A percentile compares a stretch with the other conserved stretches of the same genome.
Conservation (phyloP, 2,329 filamentous ascomycete genomes). For the Penicillium decumbens region DNA sequence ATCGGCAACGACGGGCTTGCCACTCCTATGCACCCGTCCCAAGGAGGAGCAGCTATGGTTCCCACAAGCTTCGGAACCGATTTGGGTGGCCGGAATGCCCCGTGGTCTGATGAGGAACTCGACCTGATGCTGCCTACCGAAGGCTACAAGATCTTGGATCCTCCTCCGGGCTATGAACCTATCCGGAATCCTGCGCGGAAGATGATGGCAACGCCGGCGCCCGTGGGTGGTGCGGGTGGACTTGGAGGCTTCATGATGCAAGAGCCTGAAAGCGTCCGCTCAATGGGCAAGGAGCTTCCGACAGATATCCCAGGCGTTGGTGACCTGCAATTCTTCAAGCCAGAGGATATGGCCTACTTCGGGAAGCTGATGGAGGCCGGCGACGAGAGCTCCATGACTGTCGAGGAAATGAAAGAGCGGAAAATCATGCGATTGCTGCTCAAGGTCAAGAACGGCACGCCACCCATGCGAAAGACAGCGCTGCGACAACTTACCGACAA, state of each 20-base stretch:
- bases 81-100: constrained; percentile 70
- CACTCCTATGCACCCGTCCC: constrained; percentile 71
- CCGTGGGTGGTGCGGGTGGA: constrained; percentile 55
- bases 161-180: constrained; percentile 87
- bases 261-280: constrained; percentile 76
- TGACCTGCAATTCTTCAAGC: constrained; percentile 96
- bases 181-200: constrained; percentile 72
- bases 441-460: constrained; percentile 99
- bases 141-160: constrained; percentile 86
- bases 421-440: constrained; percentile 97
- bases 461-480: constrained; percentile 97
- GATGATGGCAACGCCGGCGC: constrained; percentile 66
- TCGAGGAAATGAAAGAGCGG: constrained; percentile 93
- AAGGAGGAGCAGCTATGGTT: constrained; percentile 49
- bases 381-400: constrained; percentile 84
- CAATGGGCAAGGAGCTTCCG: constrained; percentile 83
- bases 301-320: constrained; percentile 95
- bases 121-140: constrained; percentile 85
- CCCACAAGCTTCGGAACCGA: constrained; percentile 73
- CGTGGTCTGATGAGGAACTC: constrained; percentile 88
- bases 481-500: constrained; percentile 97
- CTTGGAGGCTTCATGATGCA: constrained; percentile 93
- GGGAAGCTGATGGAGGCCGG: constrained; percentile 92
- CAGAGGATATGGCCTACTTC: constrained; percentile 98
- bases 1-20: constrained; percentile 68